Evolutionary conservation across 2,329 filamentous ascomycete genomes (phyloP).

Genomic region (Cordyceps cicadae): DNA sequence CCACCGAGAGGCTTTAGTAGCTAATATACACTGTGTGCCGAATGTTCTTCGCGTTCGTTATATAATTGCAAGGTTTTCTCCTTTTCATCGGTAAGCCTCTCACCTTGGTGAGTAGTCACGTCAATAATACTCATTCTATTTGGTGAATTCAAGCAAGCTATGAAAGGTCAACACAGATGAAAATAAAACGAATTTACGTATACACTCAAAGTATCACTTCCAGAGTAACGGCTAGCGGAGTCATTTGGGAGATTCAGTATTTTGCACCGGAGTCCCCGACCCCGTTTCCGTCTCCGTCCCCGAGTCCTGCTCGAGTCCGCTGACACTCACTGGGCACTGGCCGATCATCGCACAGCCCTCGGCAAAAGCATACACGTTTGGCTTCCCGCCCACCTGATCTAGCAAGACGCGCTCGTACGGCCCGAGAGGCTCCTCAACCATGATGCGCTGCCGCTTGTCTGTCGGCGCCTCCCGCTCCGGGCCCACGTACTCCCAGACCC

Average conservation of each 20-base stretch:
- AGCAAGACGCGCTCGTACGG: slow-evolving; percentile 44
- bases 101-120: too few species aligned
- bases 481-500: slow-evolving; percentile 48
- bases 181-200: too few species aligned
- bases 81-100: too few species aligned
- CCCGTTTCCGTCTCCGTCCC: background rate
- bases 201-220: background rate
- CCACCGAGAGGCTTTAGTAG: too few species aligned
- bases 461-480: slow-evolving; percentile 32
- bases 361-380: slow-evolving; percentile 36
- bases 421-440: slow-evolving; percentile 47
- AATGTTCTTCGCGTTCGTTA: too few species aligned
- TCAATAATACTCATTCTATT: too few species aligned
- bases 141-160: too few species aligned
- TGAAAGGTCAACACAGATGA: too few species aligned
- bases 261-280: background rate
- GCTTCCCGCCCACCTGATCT: slow-evolving; percentile 33
- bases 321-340: too few species aligned
- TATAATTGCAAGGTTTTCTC: too few species aligned
- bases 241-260: background rate
- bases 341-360: slow-evolving; percentile 15
- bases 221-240: background rate
- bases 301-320: background rate
- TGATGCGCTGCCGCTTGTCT: slow-evolving; percentile 29
- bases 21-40: too few species aligned